These are phyloP conservation scores for Voacanga thouarsii DNA, from an alignment of 257 asterid species.

Conservation along the genomic window DNA sequence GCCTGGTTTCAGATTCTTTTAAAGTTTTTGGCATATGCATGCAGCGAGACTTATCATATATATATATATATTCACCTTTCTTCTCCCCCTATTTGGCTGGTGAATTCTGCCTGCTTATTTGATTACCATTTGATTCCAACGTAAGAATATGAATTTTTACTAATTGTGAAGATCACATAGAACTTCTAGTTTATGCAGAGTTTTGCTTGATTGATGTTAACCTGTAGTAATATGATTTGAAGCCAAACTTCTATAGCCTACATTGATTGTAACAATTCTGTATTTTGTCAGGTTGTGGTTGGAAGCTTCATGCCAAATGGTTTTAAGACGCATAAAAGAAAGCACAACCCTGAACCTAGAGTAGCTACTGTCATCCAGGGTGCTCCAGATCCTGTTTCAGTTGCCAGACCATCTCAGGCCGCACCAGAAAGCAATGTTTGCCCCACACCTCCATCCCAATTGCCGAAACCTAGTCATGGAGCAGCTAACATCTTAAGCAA, in stretches of 20 bases:
- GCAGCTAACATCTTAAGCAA: conserved; percentile 41
- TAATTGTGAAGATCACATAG: background rate
- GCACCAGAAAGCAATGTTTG: conserved; percentile 38
- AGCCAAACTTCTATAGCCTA: background rate
- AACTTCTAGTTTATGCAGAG: background rate
- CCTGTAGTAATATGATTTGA: background rate
- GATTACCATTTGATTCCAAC: background rate
- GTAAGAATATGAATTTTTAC: background rate
- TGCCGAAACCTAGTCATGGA: conserved; percentile 45
- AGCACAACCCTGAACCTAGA: conserved; percentile 38
- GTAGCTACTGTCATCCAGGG: conserved; percentile 32
- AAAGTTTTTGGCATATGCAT: background rate
- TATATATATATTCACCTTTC: no score
- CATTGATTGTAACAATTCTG: background rate
- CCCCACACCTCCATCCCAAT: conserved; percentile 35
- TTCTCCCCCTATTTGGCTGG: background rate
- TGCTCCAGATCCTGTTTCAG: conserved; percentile 43
- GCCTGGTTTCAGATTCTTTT: background rate
- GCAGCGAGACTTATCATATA: background rate
- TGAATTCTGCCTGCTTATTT: background rate
- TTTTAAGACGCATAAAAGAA: conserved; percentile 39
- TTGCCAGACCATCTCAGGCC: conserved; percentile 60
- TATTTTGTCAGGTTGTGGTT: conserved; percentile 54
- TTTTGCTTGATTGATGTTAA: background rate
- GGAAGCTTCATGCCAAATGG: conserved; percentile 73